Base-by-base conservation (phyloP, 768 basidiomycete genomes). In the Hygrophoropsis aurantiaca region DNA sequence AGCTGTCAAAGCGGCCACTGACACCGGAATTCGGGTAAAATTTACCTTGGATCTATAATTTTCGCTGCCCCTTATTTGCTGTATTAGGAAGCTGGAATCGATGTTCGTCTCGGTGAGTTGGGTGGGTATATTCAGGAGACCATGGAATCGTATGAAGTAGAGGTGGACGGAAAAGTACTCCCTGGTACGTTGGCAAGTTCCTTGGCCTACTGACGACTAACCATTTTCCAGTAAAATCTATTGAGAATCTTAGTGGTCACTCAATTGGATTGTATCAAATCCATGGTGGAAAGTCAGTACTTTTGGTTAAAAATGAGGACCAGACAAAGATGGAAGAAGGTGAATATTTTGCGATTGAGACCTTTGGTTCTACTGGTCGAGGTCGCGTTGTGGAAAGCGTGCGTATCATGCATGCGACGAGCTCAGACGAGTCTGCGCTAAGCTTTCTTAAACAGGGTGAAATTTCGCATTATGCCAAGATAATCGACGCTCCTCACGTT, bases 291-390 rank as follows among this genome's bases (percentile, higher is more conserved):
- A 99, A 99, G 68, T 90, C 89, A 0, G 85, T 98, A 2, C 77
- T 90, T 27, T 80, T 98, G 37, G 90, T 97, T 37, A 90, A 87
- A 64, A 92, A 87, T 47, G 80, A 85, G 25, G 94, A 97, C 61
- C 82, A 86, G 51, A 91, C 88, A 11, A 95, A 91, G 70, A 99
- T 99, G 97, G 97, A 98, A 61, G 97, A 99, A 68, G 97, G 94
- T 33, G 97, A 98, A 59, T 97, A 98, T 62, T 99, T 91, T 64
- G 97, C 97, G 8, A 95, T 99, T 46, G 97, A 99, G 68, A 99
- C 97, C 2, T 99, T 99, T 65, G 97, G 97, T 10, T 90, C 89
- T n/a, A 98, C 95, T 0, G 95, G 97, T 13, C 77, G 87, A 34
- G 97, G 94, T 7, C 76, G 82, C 20, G 90, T 97, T 18, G 76